phyloP scores from a whole-genome alignment of 2,329 filamentous ascomycete species.

The Arachnopeziza araneosa region DNA sequence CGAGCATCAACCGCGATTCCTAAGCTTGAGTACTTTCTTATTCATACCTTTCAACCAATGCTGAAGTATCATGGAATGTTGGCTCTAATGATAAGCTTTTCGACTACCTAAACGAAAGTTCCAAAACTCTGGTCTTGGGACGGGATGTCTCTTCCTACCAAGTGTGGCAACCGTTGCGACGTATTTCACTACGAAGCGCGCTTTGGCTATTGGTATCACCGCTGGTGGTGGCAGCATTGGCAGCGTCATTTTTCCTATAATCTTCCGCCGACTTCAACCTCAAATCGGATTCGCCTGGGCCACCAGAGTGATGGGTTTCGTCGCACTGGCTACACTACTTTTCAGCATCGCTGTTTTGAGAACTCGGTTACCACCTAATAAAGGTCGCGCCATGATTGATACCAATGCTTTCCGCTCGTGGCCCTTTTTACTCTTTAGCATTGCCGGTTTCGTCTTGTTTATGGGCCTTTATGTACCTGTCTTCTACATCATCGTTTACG shows the following conservation, averaged over 20 bases:
- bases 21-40: no score
- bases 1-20: no score
- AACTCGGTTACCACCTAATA: conserved; percentile 33
- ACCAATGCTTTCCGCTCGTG: conserved; percentile 38
- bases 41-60: no score
- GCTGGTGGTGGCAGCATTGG: conserved; percentile 36
- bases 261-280: conserved; percentile 48
- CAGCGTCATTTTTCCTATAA: conserved; percentile 54
- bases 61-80: no score
- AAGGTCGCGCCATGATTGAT: conserved; percentile 35
- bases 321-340: conserved; percentile 31
- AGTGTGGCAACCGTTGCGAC: conserved; percentile 35
- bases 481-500: conserved; percentile 2
- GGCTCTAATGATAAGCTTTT: no score
- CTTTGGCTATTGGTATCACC: conserved; percentile 41
- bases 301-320: conserved; percentile 48
- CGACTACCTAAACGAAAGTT: no score
- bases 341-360: conserved; percentile 27
- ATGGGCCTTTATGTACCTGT: conserved; percentile 22
- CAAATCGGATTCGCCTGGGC: conserved; percentile 49
- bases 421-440: conserved; percentile 34
- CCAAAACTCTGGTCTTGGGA: conserved; percentile 39
- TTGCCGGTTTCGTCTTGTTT: conserved; percentile 33
- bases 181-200: conserved; percentile 42
- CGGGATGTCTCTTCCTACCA: conserved; percentile 40